phyloP scores from a whole-genome alignment of 2,329 filamentous ascomycete genomes.

The Byssochlamys sp. region DNA sequence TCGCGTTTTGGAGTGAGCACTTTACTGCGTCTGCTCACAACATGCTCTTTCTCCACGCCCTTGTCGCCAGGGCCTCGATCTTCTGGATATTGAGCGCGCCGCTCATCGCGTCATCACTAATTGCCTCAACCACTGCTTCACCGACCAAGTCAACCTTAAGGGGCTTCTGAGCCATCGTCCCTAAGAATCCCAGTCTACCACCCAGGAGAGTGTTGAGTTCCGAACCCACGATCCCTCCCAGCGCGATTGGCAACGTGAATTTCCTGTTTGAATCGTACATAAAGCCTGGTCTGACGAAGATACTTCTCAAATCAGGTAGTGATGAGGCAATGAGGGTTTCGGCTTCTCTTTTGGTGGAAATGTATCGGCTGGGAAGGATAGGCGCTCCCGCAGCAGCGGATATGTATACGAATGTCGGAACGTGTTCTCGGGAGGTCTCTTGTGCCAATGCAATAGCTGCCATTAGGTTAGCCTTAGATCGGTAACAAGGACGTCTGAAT shows the following conservation, averaged over 20 bases:
- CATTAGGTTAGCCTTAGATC: constrained; percentile 3
- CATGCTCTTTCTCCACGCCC: constrained; percentile 86
- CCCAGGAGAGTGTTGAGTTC: constrained; percentile 69
- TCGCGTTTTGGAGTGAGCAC: neutral
- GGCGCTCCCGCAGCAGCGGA: constrained; percentile 81
- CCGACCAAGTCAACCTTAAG: constrained; percentile 79
- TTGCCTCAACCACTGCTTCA: constrained; percentile 78
- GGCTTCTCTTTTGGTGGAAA: constrained; percentile 83
- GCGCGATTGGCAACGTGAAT: constrained; percentile 76
- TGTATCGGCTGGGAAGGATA: constrained; percentile 73
- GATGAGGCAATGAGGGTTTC: constrained; percentile 63
- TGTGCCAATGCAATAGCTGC: constrained; percentile 72
- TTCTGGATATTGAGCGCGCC: constrained; percentile 69
- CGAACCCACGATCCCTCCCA: constrained; percentile 62
- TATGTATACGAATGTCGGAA: constrained; percentile 70
- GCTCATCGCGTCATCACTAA: constrained; percentile 61
- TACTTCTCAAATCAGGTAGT: constrained; percentile 64
- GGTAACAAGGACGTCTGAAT: neutral
- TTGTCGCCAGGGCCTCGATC: constrained; percentile 71
- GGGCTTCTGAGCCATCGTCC: constrained; percentile 74
- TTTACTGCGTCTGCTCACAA: constrained; percentile 42
- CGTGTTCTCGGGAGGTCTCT: constrained; percentile 57
- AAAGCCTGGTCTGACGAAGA: constrained; percentile 80
- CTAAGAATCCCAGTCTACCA: constrained; percentile 68
- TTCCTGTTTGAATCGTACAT: constrained; percentile 76